phyloP scores from a whole-genome alignment of 2,329 filamentous ascomycete genomes.

The Xylaria digitata region DNA sequence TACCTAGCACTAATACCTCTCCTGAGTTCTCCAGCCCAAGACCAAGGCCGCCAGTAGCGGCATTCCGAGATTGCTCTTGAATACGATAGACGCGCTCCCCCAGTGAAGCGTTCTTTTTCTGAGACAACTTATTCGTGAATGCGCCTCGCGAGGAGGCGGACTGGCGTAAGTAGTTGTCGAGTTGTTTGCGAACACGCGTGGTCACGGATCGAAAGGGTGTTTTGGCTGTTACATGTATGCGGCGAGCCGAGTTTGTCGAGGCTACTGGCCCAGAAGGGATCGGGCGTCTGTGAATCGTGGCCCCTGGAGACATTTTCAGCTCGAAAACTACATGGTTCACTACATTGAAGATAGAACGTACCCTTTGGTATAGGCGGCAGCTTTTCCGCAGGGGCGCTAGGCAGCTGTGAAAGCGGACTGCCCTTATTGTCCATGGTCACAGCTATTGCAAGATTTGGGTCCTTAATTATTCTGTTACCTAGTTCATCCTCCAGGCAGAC shows the following conservation, averaged over 20 bases:
- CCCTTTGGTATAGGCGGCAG: conserved; percentile 50
- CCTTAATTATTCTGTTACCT: background rate
- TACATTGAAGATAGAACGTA: conserved; percentile 23
- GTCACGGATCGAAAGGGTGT: conserved; percentile 76
- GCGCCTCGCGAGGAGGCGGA: conserved; percentile 45
- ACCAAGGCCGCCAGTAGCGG: conserved; percentile 45
- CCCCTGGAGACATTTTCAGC: conserved; percentile 52
- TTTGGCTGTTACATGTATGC: conserved; percentile 73
- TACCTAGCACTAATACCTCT: conserved; percentile 70
- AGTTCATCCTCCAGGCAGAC: conserved; percentile 40
- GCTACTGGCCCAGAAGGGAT: conserved; percentile 55
- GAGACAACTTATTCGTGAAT: conserved; percentile 55
- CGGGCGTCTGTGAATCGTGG: conserved; percentile 62
- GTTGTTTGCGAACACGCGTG: conserved; percentile 71
- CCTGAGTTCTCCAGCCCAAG: conserved; percentile 53
- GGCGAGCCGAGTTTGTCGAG: conserved; percentile 49
- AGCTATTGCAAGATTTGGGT: conserved; percentile 7
- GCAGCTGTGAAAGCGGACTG: conserved; percentile 37
- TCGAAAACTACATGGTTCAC: background rate
- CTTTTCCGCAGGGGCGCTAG: conserved; percentile 41
- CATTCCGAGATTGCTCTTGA: conserved; percentile 47
- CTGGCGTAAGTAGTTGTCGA: conserved; percentile 63
- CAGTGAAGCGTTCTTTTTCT: conserved; percentile 59
- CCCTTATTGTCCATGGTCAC: conserved; percentile 21
- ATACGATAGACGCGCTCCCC: conserved; percentile 60